A percentile compares a stretch with the other conserved stretches of the same genome.
Evolutionary conservation across 805 yeast genomes (phyloP).

Genomic region (Candida manassasensis): DNA sequence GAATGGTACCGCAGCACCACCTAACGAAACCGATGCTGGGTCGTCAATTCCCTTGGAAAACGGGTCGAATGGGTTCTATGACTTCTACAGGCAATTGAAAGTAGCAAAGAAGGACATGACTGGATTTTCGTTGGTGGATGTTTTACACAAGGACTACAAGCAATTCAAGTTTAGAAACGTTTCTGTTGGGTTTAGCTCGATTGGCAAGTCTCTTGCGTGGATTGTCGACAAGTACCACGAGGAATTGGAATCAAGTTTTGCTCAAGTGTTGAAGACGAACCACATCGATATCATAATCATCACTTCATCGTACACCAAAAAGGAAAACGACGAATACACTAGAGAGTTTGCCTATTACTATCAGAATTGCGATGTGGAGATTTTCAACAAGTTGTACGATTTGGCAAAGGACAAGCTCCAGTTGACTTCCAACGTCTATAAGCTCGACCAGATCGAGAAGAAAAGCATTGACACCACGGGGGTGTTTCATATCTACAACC

Average conservation of each 20-base stretch:
- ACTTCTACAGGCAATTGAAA: slow-evolving; percentile 24
- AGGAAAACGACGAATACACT: slow-evolving; percentile 26
- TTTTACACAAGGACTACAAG: slow-evolving; percentile 82
- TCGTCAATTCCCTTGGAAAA: not conserved
- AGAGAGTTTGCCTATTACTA: slow-evolving; percentile 31
- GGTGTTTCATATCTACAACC: slow-evolving; percentile 37
- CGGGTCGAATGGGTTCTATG: not conserved
- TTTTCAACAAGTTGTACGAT: slow-evolving; percentile 17
- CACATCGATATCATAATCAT: slow-evolving; percentile 28
- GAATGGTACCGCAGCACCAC: slow-evolving; percentile 1
- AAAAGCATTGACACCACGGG: slow-evolving; percentile 5
- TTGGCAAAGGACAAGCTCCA: slow-evolving; percentile 18
- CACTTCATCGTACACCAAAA: slow-evolving; percentile 36
- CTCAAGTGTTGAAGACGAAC: slow-evolving; percentile 14
- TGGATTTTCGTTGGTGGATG: slow-evolving; percentile 56
- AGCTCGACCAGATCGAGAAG: slow-evolving; percentile 10
- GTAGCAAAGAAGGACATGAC: slow-evolving; percentile 57
- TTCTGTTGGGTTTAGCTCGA: slow-evolving; percentile 70
- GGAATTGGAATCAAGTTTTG: slow-evolving; percentile 21
- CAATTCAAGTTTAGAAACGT: slow-evolving; percentile 46
- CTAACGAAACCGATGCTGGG: not conserved
- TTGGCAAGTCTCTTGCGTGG: slow-evolving; percentile 61
- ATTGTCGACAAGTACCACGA: slow-evolving; percentile 25
- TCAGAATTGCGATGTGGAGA: slow-evolving; percentile 7
- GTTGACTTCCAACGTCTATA: slow-evolving; percentile 23